Evolutionary conservation across 2,329 filamentous ascomycete genomes (phyloP).

Genomic region (Pyricularia pennisetigena): DNA sequence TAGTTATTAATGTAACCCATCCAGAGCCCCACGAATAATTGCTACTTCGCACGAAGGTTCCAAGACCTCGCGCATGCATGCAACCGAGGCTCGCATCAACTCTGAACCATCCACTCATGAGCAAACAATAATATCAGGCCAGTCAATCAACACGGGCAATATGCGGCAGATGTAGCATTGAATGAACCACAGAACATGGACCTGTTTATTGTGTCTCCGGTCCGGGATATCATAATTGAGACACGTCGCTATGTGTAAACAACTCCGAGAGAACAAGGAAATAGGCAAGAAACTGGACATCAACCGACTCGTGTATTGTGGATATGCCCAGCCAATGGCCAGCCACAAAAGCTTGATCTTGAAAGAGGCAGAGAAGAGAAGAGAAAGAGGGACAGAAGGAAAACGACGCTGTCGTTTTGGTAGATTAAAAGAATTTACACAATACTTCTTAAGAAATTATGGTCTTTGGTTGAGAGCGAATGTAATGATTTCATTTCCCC

Average conservation of each 20-base stretch:
- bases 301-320: no score
- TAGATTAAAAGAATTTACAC: neutral
- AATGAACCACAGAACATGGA: neutral
- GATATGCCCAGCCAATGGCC: neutral
- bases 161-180: neutral
- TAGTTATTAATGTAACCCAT: neutral
- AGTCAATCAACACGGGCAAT: no score
- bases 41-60: neutral
- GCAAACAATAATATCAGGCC: neutral
- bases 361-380: neutral
- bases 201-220: conserved; percentile 5
- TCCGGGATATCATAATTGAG: conserved; percentile 5
- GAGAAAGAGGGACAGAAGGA: no score
- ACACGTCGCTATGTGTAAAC: neutral
- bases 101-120: neutral
- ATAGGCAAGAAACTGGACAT: neutral
- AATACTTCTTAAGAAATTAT: neutral
- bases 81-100: neutral
- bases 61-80: neutral
- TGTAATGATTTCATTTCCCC: neutral
- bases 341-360: neutral
- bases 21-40: neutral
- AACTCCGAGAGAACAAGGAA: neutral
- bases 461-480: neutral
- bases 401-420: neutral